A percentile compares a stretch with the other conserved stretches of the same genome.
Evolutionary conservation across 2,329 filamentous ascomycete species (phyloP).

Genomic region (Trichophyton equinum): DNA sequence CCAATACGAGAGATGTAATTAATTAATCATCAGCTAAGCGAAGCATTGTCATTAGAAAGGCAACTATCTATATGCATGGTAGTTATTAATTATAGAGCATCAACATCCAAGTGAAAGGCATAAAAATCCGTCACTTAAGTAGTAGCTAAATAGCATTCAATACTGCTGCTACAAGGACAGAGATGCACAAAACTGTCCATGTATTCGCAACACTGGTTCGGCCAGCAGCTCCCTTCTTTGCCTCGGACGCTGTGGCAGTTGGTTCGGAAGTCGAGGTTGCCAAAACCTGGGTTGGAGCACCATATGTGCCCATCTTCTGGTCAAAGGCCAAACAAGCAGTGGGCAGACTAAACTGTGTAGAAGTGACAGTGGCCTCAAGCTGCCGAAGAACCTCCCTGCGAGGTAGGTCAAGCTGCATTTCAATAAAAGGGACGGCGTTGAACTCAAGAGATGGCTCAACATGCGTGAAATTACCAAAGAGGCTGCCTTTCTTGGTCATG

Average conservation of each 20-base stretch:
- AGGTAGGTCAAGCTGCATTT: conserved; percentile 12
- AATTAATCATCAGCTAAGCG: too few relatives aligned
- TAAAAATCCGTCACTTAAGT: background rate
- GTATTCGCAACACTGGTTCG: background rate
- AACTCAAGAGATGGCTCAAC: conserved; percentile 15
- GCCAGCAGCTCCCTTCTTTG: background rate
- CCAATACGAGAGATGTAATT: too few relatives aligned
- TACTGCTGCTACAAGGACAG: background rate
- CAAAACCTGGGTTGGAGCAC: conserved; percentile 4
- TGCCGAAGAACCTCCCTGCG: background rate
- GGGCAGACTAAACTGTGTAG: conserved; percentile 13
- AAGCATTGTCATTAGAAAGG: too few relatives aligned
- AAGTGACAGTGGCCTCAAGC: conserved; percentile 7
- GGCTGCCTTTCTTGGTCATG: background rate
- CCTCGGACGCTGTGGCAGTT: background rate
- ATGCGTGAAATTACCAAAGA: conserved; percentile 13
- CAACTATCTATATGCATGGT: too few relatives aligned
- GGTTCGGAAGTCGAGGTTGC: background rate
- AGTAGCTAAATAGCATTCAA: background rate
- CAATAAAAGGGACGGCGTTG: conserved; percentile 13
- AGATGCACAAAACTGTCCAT: background rate
- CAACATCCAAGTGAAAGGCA: background rate
- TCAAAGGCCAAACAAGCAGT: conserved; percentile 16
- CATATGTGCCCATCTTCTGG: conserved; percentile 9
- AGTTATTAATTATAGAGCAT: background rate